These are phyloP conservation scores for Tephrocybe sp. DNA, from an alignment of 768 basidiomycete species.

Conservation along the genomic window DNA sequence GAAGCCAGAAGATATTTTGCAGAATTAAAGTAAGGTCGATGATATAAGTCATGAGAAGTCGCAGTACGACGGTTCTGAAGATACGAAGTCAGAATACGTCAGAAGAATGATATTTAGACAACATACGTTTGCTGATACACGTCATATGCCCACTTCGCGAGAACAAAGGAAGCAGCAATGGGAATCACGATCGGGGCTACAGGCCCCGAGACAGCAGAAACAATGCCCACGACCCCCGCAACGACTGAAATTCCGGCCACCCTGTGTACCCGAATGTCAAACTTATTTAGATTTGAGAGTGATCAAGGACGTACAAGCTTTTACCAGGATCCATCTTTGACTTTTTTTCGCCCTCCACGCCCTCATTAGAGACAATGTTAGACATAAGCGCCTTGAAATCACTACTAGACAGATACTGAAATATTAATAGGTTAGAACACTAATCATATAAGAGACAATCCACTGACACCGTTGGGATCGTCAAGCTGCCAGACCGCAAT, in stretches of 20 bases:
- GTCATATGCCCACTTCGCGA: constrained; percentile 20
- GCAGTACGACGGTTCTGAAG: constrained; percentile 12
- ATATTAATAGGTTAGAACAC: neutral
- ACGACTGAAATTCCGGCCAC: constrained; percentile 11
- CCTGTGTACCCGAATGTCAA: neutral
- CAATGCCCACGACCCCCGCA: constrained; percentile 16
- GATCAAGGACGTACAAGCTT: constrained; percentile 2
- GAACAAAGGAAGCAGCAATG: constrained; percentile 17
- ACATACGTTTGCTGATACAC: constrained; percentile 23
- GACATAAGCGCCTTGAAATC: constrained; percentile 20
- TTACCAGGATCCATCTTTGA: neutral
- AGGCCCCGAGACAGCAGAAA: constrained; percentile 13
- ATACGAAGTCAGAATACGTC: neutral
- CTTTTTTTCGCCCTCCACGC: neutral
- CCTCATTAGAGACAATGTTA: constrained; percentile 10
- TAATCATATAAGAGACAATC: neutral
- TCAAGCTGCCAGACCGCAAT: constrained; percentile 23
- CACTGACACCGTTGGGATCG: constrained; percentile 21
- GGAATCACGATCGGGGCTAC: constrained; percentile 21
- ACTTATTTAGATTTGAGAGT: neutral
- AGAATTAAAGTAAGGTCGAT: constrained; percentile 21
- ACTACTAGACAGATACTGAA: constrained; percentile 15
- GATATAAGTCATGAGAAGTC: constrained; percentile 20
- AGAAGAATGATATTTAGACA: neutral
- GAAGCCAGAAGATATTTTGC: constrained; percentile 20